Percentiles rank a stretch among this genome's conserved stretches.
Conservation (phyloP, 305 asterid genomes). For the Fraxinus nigra region DNA sequence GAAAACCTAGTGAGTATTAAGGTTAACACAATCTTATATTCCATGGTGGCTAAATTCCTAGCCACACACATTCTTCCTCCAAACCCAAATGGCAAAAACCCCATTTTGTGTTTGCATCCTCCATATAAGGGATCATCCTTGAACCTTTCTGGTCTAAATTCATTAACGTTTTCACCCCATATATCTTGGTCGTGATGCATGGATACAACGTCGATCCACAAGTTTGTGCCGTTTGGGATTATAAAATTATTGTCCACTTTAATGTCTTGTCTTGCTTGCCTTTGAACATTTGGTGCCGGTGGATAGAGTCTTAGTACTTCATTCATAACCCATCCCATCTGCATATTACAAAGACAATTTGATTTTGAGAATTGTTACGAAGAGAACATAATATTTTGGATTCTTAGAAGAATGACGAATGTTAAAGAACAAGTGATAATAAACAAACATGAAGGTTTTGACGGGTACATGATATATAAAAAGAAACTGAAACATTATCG, state of each 20-base stretch:
- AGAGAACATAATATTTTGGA: not conserved
- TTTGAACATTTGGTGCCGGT: slow-evolving; percentile 77
- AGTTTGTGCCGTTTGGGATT: slow-evolving; percentile 73
- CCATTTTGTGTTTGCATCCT: slow-evolving; percentile 89
- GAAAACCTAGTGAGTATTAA: slow-evolving; percentile 60
- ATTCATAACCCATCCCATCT: slow-evolving; percentile 97
- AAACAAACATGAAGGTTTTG: not conserved
- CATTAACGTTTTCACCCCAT: slow-evolving; percentile 79
- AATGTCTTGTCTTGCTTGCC: slow-evolving; percentile 74
- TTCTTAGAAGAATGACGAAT: not conserved
- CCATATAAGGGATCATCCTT: slow-evolving; percentile 40
- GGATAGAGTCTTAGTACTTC: slow-evolving; percentile 75
- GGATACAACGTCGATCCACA: slow-evolving; percentile 86
- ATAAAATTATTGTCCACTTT: slow-evolving; percentile 38
- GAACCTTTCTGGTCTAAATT: slow-evolving; percentile 78
- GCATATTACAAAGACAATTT: slow-evolving; percentile 10
- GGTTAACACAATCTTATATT: slow-evolving; percentile 63
- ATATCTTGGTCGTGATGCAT: slow-evolving; percentile 69
- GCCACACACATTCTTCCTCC: slow-evolving; percentile 96
- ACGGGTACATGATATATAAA: not conserved
- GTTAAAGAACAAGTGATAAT: not conserved
- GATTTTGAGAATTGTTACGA: not conserved
- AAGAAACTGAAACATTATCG: not conserved
- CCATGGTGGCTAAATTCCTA: slow-evolving; percentile 61
- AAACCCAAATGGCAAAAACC: slow-evolving; percentile 81